Base-by-base conservation (phyloP, 1,284 basidiomycete genomes). In the Porodaedalea pini region DNA sequence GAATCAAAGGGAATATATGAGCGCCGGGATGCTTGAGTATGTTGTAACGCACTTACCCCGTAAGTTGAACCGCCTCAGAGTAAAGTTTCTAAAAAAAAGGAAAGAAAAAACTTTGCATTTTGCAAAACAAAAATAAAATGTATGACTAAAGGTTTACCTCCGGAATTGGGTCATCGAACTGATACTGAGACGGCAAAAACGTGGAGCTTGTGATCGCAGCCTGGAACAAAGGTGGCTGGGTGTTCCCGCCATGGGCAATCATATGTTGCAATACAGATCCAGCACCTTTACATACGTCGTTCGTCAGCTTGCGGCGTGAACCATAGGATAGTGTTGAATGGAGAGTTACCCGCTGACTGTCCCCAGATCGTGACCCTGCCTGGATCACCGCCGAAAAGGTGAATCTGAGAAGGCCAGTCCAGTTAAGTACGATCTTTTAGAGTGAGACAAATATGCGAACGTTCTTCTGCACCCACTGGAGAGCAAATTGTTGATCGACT, bases 301-400 rank as follows among this genome's bases (percentile, higher is more conserved):
- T 45, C 44, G 6, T 6, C 44, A 6, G 25, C 21, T 5, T 11
- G 19, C n/a, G 27, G 11, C 21, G 25, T 17, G 40, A 2, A 2
- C 40, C 3, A 15, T 10, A 17, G 19, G 19, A 6, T 2, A 32
- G n/a, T 17, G 7, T 31, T 11, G 2, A 45, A 23, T 17, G 32
- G 4, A 27, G 37, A 17, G 4, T 7, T 32, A 68, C 71, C 71
- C 17, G 70, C 69, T 49, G 68, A 69, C 58, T 70, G 57, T 1
- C 71, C 71, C 67, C 68, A 71, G 11, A 73, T 69, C 0, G 69
- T 71, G 10, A 73, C 70, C 41, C 64, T 66, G 5, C 54, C 53
- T 2, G 67, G 65, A 53, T 73, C 68, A 1, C 72, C 72, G 2
- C 68, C 68, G 50, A 71, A 70, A 21, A 64, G 62, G 7, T 61